Evolutionary conservation across 768 basidiomycete species (phyloP).

Genomic region (Tulasnella calospora): DNA sequence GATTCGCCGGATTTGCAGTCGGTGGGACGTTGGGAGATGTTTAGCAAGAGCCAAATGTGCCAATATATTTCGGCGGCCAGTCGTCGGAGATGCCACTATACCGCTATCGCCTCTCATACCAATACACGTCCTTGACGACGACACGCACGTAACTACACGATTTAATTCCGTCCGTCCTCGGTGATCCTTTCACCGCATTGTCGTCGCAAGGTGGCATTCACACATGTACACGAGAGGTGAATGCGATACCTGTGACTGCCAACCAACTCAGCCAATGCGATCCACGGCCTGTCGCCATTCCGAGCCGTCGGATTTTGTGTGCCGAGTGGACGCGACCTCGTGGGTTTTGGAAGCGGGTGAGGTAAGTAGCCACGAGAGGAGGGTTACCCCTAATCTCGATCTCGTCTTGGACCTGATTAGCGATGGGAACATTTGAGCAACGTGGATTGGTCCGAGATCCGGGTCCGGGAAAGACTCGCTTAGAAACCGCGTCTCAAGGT

Average conservation of each 20-base stretch:
- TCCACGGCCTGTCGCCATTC: background rate
- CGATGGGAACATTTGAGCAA: background rate
- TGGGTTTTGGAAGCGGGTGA: background rate
- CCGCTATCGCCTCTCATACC: background rate
- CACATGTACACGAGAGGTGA: background rate
- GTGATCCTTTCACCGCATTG: background rate
- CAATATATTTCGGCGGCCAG: background rate
- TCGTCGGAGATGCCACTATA: background rate
- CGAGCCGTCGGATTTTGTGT: background rate
- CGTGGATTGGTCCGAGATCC: background rate
- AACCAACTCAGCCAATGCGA: background rate
- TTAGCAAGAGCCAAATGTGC: background rate
- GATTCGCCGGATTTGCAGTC: background rate
- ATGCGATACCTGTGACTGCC: background rate
- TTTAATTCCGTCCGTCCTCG: background rate
- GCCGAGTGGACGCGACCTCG: background rate
- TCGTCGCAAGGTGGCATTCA: constrained; percentile 1
- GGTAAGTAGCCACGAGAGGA: background rate
- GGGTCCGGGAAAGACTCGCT: background rate
- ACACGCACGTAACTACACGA: background rate
- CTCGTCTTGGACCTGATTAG: background rate
- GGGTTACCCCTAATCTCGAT: background rate
- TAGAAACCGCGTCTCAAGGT: background rate
- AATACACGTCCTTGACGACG: background rate
- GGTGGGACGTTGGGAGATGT: background rate